Evolutionary conservation across 2,329 filamentous ascomycete species (phyloP).

Genomic region (Colletotrichum caudatum): DNA sequence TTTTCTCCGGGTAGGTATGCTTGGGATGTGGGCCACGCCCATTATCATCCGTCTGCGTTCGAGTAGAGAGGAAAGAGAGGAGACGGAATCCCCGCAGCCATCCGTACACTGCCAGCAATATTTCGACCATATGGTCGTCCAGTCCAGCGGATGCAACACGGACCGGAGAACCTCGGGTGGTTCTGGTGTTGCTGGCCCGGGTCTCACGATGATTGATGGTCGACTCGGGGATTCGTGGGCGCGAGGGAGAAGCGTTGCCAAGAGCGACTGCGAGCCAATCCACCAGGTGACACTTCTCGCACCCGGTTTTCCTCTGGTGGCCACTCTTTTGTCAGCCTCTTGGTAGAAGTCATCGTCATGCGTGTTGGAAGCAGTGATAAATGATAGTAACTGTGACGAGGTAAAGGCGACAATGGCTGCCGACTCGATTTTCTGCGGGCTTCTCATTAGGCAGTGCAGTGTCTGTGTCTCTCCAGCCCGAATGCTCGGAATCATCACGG

Average conservation of each 20-base stretch:
- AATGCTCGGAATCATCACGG: neutral
- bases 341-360: constrained; percentile 1
- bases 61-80: neutral
- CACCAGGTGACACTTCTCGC: neutral
- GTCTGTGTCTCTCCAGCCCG: neutral
- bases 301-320: constrained; percentile 3
- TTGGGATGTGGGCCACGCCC: constrained; percentile 15
- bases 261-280: constrained; percentile 10
- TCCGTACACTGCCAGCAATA: neutral
- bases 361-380: neutral
- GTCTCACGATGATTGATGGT: constrained; percentile 23
- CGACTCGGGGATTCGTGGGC: constrained; percentile 19
- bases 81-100: neutral
- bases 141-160: neutral
- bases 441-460: neutral
- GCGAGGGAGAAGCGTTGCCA: neutral
- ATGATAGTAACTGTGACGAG: neutral
- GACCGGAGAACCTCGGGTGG: constrained; percentile 20
- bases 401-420: neutral
- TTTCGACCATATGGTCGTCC: neutral
- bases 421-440: neutral
- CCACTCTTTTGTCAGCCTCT: constrained; percentile 15
- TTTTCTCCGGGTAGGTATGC: constrained; percentile 21
- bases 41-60: neutral
- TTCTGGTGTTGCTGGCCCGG: constrained; percentile 4